Percentiles rank a stretch among this genome's conserved stretches.
phyloP scores from a whole-genome alignment of 2,329 filamentous ascomycete genomes.

The Beauveria varroae region DNA sequence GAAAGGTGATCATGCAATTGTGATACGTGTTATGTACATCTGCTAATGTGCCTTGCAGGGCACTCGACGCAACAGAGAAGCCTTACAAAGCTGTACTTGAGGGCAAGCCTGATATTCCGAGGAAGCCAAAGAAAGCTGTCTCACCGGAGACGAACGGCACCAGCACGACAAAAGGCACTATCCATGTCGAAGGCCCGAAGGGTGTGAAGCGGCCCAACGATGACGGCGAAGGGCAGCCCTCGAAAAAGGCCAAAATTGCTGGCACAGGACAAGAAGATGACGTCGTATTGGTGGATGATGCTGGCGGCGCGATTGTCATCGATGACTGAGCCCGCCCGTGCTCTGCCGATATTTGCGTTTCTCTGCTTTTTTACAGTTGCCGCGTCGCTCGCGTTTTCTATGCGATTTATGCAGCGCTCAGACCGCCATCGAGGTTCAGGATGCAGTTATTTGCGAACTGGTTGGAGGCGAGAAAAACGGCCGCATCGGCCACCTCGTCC shows the following conservation, averaged over 20 bases:
- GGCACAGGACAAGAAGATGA: constrained; percentile 26
- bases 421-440: constrained; percentile 76
- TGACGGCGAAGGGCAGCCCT: constrained; percentile 33
- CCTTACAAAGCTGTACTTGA: constrained; percentile 42
- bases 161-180: constrained; percentile 33
- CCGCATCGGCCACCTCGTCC: constrained; percentile 74
- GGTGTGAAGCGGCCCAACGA: constrained; percentile 39
- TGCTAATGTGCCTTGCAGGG: constrained; percentile 30
- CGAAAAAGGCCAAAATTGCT: constrained; percentile 43
- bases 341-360: background rate
- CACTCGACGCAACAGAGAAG: constrained; percentile 38
- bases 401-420: constrained; percentile 54
- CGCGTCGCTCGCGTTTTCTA: constrained; percentile 2
- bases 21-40: background rate
- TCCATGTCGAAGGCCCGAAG: constrained; percentile 22
- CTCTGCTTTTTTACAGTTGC: background rate
- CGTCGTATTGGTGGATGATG: constrained; percentile 44
- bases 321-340: constrained; percentile 43
- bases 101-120: constrained; percentile 43
- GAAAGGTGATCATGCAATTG: constrained; percentile 42
- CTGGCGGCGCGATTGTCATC: constrained; percentile 59
- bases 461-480: constrained; percentile 68
- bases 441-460: constrained; percentile 81
- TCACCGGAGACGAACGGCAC: constrained; percentile 32
- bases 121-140: constrained; percentile 39